A percentile compares a stretch with the other conserved stretches of the same genome.
These are phyloP conservation scores for Verticillium isaacii DNA, from an alignment of 2,329 filamentous ascomycete genomes.

Conservation along the genomic window DNA sequence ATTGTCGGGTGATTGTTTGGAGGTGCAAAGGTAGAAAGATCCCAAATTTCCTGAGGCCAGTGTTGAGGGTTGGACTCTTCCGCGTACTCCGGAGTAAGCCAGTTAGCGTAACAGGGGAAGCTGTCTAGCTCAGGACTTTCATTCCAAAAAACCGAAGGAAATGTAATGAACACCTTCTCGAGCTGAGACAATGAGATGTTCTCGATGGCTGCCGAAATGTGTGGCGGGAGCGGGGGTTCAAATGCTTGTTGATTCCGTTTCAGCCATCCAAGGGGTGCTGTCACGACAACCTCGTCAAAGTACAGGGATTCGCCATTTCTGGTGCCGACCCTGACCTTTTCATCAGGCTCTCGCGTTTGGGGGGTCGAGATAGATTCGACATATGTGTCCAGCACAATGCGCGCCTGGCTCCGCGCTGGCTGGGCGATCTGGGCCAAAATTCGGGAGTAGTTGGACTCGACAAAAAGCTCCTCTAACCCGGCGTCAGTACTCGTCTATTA, in stretches of 20 bases:
- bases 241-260: constrained; percentile 45
- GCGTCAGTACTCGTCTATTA: not conserved
- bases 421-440: not conserved
- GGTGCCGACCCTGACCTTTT: not conserved
- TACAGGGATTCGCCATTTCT: constrained; percentile 30
- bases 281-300: constrained; percentile 66
- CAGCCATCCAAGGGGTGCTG: constrained; percentile 63
- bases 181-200: constrained; percentile 43
- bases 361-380: not conserved
- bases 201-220: constrained; percentile 38
- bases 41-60: constrained; percentile 44
- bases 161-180: constrained; percentile 50
- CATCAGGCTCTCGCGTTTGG: not conserved
- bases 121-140: not conserved
- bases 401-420: not conserved
- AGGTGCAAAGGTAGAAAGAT: constrained; percentile 34
- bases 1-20: constrained; percentile 57
- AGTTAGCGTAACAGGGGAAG: constrained; percentile 49
- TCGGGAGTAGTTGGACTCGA: not conserved
- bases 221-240: constrained; percentile 34
- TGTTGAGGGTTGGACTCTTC: constrained; percentile 34
- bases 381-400: not conserved
- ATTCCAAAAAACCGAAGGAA: constrained; percentile 58
- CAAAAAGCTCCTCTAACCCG: not conserved
- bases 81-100: constrained; percentile 54